Percentiles rank a stretch among this genome's conserved stretches.
Evolutionary conservation across 805 yeast genomes (phyloP).

Genomic region (Hagleromyces aurorensis): DNA sequence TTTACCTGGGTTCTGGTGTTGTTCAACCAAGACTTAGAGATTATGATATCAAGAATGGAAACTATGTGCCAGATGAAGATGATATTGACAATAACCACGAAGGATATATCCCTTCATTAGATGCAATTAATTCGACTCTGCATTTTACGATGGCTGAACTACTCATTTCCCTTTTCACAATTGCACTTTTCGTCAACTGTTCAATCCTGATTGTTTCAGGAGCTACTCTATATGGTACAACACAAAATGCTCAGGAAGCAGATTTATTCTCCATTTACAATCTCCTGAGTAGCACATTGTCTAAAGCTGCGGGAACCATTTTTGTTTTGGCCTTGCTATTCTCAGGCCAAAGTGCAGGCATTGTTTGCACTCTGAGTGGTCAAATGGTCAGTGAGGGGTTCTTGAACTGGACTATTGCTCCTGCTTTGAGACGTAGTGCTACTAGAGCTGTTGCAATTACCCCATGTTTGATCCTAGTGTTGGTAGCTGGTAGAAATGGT

Average conservation of each 20-base stretch:
- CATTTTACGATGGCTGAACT: constrained; percentile 75
- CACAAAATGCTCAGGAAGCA: constrained; percentile 58
- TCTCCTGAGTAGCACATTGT: constrained; percentile 51
- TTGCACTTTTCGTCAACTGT: constrained; percentile 84
- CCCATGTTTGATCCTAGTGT: constrained; percentile 74
- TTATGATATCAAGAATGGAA: constrained; percentile 62
- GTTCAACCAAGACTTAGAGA: constrained; percentile 81
- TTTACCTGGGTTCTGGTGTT: constrained; percentile 81
- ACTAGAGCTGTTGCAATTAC: constrained; percentile 80
- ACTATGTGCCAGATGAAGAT: constrained; percentile 36
- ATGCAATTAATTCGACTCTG: constrained; percentile 77
- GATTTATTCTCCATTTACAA: constrained; percentile 77
- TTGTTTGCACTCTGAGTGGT: constrained; percentile 90
- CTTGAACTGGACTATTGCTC: constrained; percentile 69
- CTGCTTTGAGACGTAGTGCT: constrained; percentile 69
- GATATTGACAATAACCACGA: constrained; percentile 33
- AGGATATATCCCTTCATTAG: constrained; percentile 67
- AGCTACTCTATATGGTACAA: constrained; percentile 58
- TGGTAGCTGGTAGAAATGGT: constrained; percentile 75
- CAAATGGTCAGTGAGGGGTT: constrained; percentile 95
- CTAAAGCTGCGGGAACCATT: constrained; percentile 72
- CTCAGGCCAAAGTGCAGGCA: constrained; percentile 90
- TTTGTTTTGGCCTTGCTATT: constrained; percentile 80
- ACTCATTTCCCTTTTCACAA: constrained; percentile 74
- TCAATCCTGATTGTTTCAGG: constrained; percentile 89